Base-by-base conservation (phyloP, 108 stramenopile species). In the Fistulifera solaris region DNA sequence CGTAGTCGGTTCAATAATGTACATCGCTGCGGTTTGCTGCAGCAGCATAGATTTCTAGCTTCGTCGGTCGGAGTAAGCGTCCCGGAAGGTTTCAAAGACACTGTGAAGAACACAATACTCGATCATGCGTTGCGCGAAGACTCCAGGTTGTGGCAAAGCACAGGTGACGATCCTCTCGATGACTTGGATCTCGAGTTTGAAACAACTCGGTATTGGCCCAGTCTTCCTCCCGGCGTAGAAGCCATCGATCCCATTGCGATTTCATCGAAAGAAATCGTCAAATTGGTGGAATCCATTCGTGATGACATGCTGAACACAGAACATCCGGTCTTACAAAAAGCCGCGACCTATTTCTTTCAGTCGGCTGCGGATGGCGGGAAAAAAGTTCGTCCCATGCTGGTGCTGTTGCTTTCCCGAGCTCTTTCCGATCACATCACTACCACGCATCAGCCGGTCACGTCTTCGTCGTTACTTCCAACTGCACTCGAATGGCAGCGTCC, bases 331-430 rank as follows among this genome's bases (percentile, higher is more conserved):
- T 71, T 90, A 49, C 78, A 73, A 56, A 77, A 80, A 56, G 89
- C 89, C 21, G 89, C 89, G 11, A 57, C 78, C 5, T 85, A 90
- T 59, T 90, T 90, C 48, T 90, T 90, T 62, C 72, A 66, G 21
- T 62, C 45, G 27, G 76, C 80, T 28, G 77, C 84, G 55, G 80
- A 71, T 16, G 83, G 77, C 26, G 80, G 80, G 26, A 86, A 86
- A 55, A 86, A 90, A 59, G 78, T 90, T 40, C 74, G 89, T 13
- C 89, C 89, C 15, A 77, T 90, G 57, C 86, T 90, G 85, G 78
- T 90, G 45, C 72, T 90, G 71, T 72, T 90, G 17, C 63, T 90
- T 5, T 85, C 85, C 2, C 56, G 89, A 47, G 89, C 89, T n/a
- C 54, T 90, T 14, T 64, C 69, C 14, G 73, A 75, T 17, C 23